phyloP scores from a whole-genome alignment of 2,329 filamentous ascomycete genomes.

The Myriosclerotinia duriaeana region DNA sequence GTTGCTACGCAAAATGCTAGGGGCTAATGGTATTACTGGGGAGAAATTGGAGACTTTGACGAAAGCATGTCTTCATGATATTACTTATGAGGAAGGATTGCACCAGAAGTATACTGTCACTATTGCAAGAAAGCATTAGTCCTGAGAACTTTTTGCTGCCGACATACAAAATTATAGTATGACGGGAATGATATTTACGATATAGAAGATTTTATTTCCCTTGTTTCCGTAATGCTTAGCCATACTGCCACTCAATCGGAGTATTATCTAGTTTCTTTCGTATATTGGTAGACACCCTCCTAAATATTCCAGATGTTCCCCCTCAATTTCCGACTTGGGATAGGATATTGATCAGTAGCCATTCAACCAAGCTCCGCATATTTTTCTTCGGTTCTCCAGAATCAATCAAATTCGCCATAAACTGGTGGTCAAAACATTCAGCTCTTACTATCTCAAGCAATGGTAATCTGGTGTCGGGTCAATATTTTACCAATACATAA shows the following conservation, averaged over 20 bases:
- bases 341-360: too few species aligned
- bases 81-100: constrained; percentile 17
- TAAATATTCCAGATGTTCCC: too few species aligned
- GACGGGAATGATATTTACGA: not conserved
- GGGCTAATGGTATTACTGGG: constrained; percentile 4
- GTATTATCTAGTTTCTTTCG: too few species aligned
- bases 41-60: constrained; percentile 15
- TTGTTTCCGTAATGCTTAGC: not conserved
- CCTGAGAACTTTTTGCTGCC: not conserved
- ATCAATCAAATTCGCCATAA: too few species aligned
- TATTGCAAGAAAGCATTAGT: constrained; percentile 17
- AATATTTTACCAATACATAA: too few species aligned
- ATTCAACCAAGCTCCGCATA: too few species aligned
- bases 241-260: not conserved
- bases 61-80: constrained; percentile 17
- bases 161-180: not conserved
- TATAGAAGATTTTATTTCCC: not conserved
- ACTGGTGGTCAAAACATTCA: too few species aligned
- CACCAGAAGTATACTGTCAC: constrained; percentile 22
- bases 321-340: too few species aligned
- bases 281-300: too few species aligned
- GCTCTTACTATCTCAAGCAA: too few species aligned
- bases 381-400: too few species aligned
- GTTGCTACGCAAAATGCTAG: constrained; percentile 15
- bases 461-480: too few species aligned